These are phyloP conservation scores for Volvariella surrecta DNA, from an alignment of 1,284 basidiomycete species.

Conservation along the genomic window DNA sequence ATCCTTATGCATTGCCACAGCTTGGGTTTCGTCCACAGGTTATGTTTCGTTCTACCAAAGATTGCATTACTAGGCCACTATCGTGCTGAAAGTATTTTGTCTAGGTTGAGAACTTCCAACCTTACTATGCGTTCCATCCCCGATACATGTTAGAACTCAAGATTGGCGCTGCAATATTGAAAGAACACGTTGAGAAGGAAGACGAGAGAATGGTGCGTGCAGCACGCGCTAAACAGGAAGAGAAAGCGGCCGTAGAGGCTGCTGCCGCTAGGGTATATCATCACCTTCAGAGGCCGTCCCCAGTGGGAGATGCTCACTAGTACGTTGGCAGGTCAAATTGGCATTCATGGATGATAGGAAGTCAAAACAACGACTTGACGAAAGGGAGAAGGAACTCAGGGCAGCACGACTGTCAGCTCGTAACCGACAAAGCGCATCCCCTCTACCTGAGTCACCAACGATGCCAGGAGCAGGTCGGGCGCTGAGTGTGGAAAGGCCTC, in stretches of 20 bases:
- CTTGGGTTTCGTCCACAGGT: conserved; percentile 66
- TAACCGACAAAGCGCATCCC: conserved; percentile 9
- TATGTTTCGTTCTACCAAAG: conserved; percentile 2
- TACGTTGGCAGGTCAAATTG: conserved; percentile 48
- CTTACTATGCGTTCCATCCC: conserved; percentile 55
- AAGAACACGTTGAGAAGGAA: conserved; percentile 49
- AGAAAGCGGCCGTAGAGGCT: conserved; percentile 46
- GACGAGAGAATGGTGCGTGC: conserved; percentile 43
- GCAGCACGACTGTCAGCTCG: conserved; percentile 27
- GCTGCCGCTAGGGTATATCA: conserved; percentile 42
- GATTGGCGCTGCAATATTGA: conserved; percentile 54
- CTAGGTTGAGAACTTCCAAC: conserved; percentile 46
- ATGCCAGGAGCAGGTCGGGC: conserved; percentile 25
- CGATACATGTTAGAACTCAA: conserved; percentile 44
- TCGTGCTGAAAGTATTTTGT: conserved; percentile 5
- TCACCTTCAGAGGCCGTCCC: background rate
- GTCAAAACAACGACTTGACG: conserved; percentile 39
- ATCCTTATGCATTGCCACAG: conserved; percentile 24
- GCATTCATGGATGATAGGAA: conserved; percentile 71
- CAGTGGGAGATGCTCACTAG: too few relatives aligned
- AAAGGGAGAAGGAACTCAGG: conserved; percentile 46
- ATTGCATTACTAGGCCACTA: conserved; percentile 8
- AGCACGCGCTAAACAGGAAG: conserved; percentile 35
- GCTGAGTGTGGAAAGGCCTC: conserved; percentile 12
- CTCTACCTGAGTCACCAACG: background rate